Base-by-base conservation (phyloP, 2,329 filamentous ascomycete genomes). In the Fusarium graminum region DNA sequence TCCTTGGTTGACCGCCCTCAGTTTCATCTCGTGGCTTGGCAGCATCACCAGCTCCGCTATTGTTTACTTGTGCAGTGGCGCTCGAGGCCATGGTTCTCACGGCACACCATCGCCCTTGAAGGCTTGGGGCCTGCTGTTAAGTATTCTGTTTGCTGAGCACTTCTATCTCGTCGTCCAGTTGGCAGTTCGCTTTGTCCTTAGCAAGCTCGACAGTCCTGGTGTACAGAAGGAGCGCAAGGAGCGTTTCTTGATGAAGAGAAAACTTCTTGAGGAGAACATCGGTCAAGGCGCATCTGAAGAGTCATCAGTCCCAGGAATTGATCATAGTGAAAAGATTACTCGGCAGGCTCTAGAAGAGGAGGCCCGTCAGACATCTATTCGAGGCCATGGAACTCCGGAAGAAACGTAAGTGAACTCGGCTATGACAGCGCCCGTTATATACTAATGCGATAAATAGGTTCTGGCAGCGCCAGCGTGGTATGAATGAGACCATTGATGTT, bases 21-120 rank as follows among this genome's bases (percentile, higher is more conserved):
- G 90, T 16, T 96, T 98, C 76, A 82, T 98, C n/a, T 91, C 93
- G 5, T 98, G 95, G 95, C 82, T 97, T 25, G 95, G 95, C 39
- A 95, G 91, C 68, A 82, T 98, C 59, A 96, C 93, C 7, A 93
- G 91, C 54, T 89, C 93, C 1, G 93, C 94, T 0, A 87, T 98
- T 45, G 91, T 97, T 1, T 97, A 93, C 77, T 88, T 99, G 72
- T 98, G 97, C 81, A 90, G 87, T 68, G 88, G 89, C 50, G 84
- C 90, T 54, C 84, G 85, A 36, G 60, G 52, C 3, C 80, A 90
- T 39, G 90, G 90, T 0, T 86, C 87, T 0, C 84, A 86, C 52
- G 91, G 91, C 38, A 85, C 85, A 16, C 89, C 90, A 0, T 87
- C 86, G 42, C 86, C 88, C 44, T 91, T 97, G 73, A 89, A 88